Evolutionary conservation across 225 moss, liverwort and hornwort species (phyloP), one percentile per base, ranked within the genome.

Genomic region (Marchantia paleacea): DNA sequence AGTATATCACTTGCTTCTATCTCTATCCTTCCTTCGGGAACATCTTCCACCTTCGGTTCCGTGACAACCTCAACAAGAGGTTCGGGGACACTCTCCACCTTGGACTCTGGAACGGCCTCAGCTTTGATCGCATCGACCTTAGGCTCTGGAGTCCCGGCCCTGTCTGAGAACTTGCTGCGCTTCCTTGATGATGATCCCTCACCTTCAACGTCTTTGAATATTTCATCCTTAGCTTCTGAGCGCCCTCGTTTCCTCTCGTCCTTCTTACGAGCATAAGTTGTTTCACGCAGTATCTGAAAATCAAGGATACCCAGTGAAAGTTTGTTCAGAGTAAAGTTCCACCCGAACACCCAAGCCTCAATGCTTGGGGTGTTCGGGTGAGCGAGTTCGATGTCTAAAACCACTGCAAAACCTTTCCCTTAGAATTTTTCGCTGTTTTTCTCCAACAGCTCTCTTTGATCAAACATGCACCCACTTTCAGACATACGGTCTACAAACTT

Each of bases 81-180:
- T 69, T 77, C 67, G 1, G 29, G 74, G 10, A 28, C 39, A 52
- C 39, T 28, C 20, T 80, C 82, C 64, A 28, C 52, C 69, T 76
- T 73, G 29, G 79, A 58, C 71, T 90, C 89, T 57, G 81, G 10
- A 78, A 71, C 76, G 75, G 83, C 8, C 81, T 89, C 89, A 54
- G 83, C 73, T 66, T 78, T 68, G 9, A 86, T 84, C 75, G 65
- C 79, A 73, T 93, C 92, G 39, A 82, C 81, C 79, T 88, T 92
- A 69, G 86, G 85, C 83, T 96, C 96, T 66, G 89, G 83, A 60
- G 80, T 85, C 71, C 91, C 94, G 75, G 92, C 88, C 80, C 85
- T 92, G 75, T 96, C 96, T 76, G 92, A 91, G 84, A 96, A 94
- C 88, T 92, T 96, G 85, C 91, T 96, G 52, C 94, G 92, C 82